A percentile compares a stretch with the other conserved stretches of the same genome.
Evolutionary conservation across 2,329 filamentous ascomycete genomes (phyloP).

Genomic region (Xylaria sp.): DNA sequence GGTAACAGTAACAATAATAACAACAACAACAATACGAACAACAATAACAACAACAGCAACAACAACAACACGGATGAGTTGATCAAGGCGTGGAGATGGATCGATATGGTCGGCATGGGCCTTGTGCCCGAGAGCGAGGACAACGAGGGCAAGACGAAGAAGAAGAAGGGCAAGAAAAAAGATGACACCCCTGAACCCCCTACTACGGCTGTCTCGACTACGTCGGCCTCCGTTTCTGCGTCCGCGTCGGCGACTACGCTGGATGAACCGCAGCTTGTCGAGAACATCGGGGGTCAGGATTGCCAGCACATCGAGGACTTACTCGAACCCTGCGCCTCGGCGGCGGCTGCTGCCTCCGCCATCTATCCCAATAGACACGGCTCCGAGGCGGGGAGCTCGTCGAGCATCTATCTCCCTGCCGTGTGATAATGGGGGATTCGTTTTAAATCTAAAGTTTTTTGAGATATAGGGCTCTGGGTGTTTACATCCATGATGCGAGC

Average conservation of each 20-base stretch:
- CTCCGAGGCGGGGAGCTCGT: background rate
- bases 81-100: slow-evolving; percentile 48
- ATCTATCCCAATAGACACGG: background rate
- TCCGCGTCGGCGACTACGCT: too few species aligned
- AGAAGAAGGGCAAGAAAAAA: slow-evolving; percentile 17
- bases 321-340: slow-evolving; percentile 30
- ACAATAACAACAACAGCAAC: background rate
- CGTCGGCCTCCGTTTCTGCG: too few species aligned
- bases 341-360: background rate
- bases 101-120: slow-evolving; percentile 49
- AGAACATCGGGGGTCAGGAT: background rate
- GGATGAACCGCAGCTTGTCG: background rate
- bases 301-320: slow-evolving; percentile 31
- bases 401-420: slow-evolving; percentile 3
- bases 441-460: background rate
- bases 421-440: background rate
- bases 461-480: background rate
- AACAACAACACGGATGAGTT: slow-evolving; percentile 5
- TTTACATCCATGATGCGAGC: background rate
- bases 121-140: background rate
- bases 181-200: slow-evolving; percentile 1
- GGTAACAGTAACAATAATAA: background rate
- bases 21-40: background rate
- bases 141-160: slow-evolving; percentile 18
- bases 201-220: too few species aligned